Evolutionary conservation across 1,284 basidiomycete genomes (phyloP), one percentile per base, ranked within the genome.

Genomic region (Exobasidium rhododendri): DNA sequence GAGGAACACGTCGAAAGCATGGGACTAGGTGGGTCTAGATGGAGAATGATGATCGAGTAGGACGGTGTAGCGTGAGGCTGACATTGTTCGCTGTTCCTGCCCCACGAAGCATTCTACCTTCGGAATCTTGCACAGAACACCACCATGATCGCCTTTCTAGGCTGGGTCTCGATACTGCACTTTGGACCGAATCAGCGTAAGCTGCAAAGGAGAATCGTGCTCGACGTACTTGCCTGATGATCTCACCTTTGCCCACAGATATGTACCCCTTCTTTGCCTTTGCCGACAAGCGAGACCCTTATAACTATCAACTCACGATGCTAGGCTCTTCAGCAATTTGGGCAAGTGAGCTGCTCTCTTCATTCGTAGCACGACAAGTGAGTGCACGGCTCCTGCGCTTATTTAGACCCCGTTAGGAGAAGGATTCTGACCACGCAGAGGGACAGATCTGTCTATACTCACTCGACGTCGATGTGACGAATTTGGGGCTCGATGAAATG

Each of bases 231-330:
- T 54, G 11, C 29, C 20, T 54, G 17, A 7, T 40, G 17, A 40
- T 10, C 17, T 40, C 10, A 40, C 35, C 35, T 40, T 7, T 40
- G 17, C 17, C 17, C 43, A n/a, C 69, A 72, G 75, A 81, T 17
- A 81, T 85, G 51, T 85, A 85, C 70, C 84, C 85, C 1, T 85
- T 85, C 79, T 85, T 85, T 74, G 76, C 81, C 17, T 85, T 85
- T 69, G 80, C 79, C 68, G 61, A 82, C 71, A 59, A 80, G n/a
- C 81, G 81, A 56, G 84, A 85, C 66, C 83, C 84, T 2, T 85
- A 85, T 75, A 85, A 83, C n/a, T 85, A 85, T 66, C 78, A 79
- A 28, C 75, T 85, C 51, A 85, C 85, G 0, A 83, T 84, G 61
- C 77, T 82, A 6, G 84, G 84, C 11, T 83, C 83, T 4, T 73